phyloP scores from a whole-genome alignment of 352 stramenopile species.

The Phytophthora parvispora region DNA sequence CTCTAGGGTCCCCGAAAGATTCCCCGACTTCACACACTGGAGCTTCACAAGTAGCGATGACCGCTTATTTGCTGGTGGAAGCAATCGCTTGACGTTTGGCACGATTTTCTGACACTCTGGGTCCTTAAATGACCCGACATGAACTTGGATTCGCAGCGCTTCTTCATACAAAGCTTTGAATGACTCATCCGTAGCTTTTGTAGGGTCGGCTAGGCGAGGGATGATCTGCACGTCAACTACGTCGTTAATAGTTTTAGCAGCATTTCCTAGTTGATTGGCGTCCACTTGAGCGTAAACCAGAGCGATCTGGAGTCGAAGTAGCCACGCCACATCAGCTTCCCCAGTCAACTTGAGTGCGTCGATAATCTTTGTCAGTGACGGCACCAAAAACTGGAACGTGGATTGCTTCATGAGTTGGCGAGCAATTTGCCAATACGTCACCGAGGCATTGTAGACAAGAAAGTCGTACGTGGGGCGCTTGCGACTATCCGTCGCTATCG shows the following conservation, averaged over 20 bases:
- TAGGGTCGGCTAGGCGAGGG: conserved; percentile 45
- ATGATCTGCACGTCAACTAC: conserved; percentile 71
- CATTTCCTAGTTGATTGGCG: conserved; percentile 58
- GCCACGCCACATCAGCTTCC: conserved; percentile 82
- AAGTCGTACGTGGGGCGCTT: conserved; percentile 89
- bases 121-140: conserved; percentile 82
- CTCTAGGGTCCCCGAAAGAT: conserved; percentile 44
- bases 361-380: conserved; percentile 69
- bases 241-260: conserved; percentile 75
- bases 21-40: conserved; percentile 71
- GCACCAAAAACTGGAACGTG: conserved; percentile 78
- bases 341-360: conserved; percentile 77
- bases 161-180: conserved; percentile 69
- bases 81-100: conserved; percentile 61
- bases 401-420: conserved; percentile 86
- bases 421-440: conserved; percentile 89
- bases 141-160: conserved; percentile 71
- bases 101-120: conserved; percentile 81
- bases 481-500: conserved; percentile 68
- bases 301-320: conserved; percentile 67
- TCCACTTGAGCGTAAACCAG: conserved; percentile 83
- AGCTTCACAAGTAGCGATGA: conserved; percentile 66
- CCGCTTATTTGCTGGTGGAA: conserved; percentile 51
- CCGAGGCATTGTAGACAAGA: conserved; percentile 93
- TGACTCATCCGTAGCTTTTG: conserved; percentile 23